phyloP scores from a whole-genome alignment of 345 rosid species.

The Brassica cretica region DNA sequence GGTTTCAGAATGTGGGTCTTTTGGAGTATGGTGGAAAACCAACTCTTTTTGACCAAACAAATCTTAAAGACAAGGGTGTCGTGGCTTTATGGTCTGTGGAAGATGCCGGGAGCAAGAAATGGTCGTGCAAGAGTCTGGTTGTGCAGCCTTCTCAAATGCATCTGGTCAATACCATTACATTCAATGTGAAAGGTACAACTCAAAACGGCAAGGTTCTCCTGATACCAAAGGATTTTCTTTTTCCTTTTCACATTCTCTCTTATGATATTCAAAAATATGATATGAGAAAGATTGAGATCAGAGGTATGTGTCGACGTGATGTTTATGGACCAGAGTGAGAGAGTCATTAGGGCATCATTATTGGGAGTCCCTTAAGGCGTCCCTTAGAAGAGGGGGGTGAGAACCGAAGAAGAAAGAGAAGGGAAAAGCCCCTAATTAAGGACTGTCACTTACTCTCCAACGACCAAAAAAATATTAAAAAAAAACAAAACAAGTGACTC shows the following conservation, averaged over 20 bases:
- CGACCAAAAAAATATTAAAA: too few species aligned
- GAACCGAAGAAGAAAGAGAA: too few species aligned
- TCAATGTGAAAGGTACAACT: neutral
- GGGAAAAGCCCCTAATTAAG: too few species aligned
- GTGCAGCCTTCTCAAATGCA: neutral
- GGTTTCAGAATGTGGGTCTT: neutral
- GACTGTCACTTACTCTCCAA: too few species aligned
- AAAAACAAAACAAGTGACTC: too few species aligned
- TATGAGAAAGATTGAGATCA: neutral
- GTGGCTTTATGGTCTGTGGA: neutral
- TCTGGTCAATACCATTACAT: neutral
- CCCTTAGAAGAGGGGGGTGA: too few species aligned
- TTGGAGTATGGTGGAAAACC: neutral
- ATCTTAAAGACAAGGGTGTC: neutral
- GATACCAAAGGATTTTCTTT: neutral
- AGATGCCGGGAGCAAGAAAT: constrained; percentile 3
- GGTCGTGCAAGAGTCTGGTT: neutral
- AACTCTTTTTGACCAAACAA: neutral
- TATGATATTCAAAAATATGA: constrained; percentile 7
- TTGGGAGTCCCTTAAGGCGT: too few species aligned
- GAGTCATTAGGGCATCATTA: neutral
- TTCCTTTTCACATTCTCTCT: neutral
- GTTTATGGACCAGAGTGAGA: constrained; percentile 10
- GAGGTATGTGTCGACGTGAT: neutral
- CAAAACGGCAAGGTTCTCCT: neutral